These are phyloP conservation scores for Phytophthora agathidicida DNA, from an alignment of 352 stramenopile species.

Conservation along the genomic window DNA sequence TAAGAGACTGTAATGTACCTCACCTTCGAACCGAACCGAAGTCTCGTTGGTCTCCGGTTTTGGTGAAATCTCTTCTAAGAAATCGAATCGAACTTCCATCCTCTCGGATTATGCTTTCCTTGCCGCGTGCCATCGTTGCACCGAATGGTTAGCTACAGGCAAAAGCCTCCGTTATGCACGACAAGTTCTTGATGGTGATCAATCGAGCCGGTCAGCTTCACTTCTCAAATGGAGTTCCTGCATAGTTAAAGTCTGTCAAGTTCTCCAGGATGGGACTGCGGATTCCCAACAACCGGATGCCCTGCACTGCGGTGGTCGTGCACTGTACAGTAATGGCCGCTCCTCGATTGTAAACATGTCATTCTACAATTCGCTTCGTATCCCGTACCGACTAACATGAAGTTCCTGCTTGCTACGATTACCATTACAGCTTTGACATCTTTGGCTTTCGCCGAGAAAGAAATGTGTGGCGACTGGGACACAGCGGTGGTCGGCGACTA, in stretches of 20 bases:
- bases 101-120: too few relatives aligned
- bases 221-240: not conserved
- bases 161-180: too few relatives aligned
- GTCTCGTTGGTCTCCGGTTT: too few relatives aligned
- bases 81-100: too few relatives aligned
- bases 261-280: constrained; percentile 1
- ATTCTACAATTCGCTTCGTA: constrained; percentile 14
- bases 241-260: not conserved
- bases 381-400: constrained; percentile 15
- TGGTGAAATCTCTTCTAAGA: too few relatives aligned
- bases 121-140: too few relatives aligned
- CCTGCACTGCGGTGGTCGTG: not conserved
- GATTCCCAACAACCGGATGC: constrained; percentile 8
- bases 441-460: constrained; percentile 13
- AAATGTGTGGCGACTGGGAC: constrained; percentile 43
- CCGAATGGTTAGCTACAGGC: too few relatives aligned
- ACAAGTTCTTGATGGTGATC: too few relatives aligned
- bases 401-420: constrained; percentile 15
- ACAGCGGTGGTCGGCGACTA: constrained; percentile 32
- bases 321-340: too few relatives aligned
- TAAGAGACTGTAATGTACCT: too few relatives aligned
- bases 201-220: not conserved
- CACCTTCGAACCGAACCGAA: too few relatives aligned
- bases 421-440: constrained; percentile 5
- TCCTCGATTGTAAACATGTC: constrained; percentile 5